Evolutionary conservation across 345 rosid genomes (phyloP).

Genomic region (Eutrema heterophyllum): DNA sequence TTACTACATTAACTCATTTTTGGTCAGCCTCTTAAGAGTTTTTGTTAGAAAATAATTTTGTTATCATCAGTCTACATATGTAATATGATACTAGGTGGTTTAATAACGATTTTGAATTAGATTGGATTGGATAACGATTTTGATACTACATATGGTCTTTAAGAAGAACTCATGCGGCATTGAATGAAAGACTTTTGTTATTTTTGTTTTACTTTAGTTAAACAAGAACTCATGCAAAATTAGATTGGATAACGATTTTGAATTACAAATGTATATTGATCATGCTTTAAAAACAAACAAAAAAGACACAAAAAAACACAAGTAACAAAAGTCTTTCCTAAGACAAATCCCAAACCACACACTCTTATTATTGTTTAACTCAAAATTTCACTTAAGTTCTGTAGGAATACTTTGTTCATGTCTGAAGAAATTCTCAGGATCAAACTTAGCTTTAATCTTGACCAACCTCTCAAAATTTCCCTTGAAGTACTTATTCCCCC

Average conservation of each 20-base stretch:
- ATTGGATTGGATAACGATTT: too few relatives aligned
- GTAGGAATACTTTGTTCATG: conserved; percentile 62
- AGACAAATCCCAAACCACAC: conserved; percentile 22
- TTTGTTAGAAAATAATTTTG: not conserved
- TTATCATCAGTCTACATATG: too few relatives aligned
- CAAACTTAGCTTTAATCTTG: conserved; percentile 42
- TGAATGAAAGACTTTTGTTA: too few relatives aligned
- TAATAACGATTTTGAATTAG: too few relatives aligned
- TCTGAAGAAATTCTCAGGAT: conserved; percentile 54
- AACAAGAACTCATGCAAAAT: too few relatives aligned
- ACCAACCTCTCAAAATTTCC: conserved; percentile 48
- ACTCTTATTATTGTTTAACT: conserved; percentile 16
- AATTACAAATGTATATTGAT: conserved; percentile 3
- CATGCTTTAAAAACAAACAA: not conserved
- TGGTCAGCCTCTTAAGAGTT: conserved; percentile 1
- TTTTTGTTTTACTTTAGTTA: too few relatives aligned
- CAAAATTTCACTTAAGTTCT: conserved; percentile 12
- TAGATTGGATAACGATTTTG: not conserved
- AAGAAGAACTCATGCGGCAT: too few relatives aligned
- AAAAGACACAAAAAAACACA: conserved; percentile 1
- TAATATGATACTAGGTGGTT: too few relatives aligned
- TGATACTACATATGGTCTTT: too few relatives aligned
- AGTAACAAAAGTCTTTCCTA: conserved; percentile 12
- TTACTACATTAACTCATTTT: not conserved
- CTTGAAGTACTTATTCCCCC: conserved; percentile 57